A percentile compares a stretch with the other conserved stretches of the same genome.
Evolutionary conservation across 495 filamentous ascomycete genomes (phyloP).

Genomic region (Collariella sp.): DNA sequence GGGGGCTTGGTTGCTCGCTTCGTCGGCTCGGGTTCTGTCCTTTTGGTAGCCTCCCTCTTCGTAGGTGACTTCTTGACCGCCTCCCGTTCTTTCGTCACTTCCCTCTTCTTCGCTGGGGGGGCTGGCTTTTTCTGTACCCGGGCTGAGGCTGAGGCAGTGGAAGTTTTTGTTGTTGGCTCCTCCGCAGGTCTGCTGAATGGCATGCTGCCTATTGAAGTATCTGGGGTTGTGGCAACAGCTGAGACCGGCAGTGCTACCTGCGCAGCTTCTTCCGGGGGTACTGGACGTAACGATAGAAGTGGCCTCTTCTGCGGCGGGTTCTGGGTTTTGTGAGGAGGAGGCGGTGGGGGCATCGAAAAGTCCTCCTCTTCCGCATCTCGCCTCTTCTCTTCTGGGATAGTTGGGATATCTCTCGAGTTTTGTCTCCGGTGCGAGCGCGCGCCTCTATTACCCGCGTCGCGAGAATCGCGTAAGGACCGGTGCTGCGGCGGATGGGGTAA

Average conservation of each 20-base stretch:
- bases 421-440: conserved; percentile 15
- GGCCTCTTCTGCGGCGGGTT: conserved; percentile 24
- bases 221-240: conserved; percentile 16
- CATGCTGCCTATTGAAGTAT: conserved; percentile 9
- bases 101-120: not conserved
- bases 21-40: not conserved
- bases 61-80: not conserved
- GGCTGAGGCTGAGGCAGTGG: not conserved
- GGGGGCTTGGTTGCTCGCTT: not conserved
- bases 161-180: not conserved
- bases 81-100: not conserved
- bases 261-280: conserved; percentile 18
- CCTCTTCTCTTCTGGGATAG: conserved; percentile 40
- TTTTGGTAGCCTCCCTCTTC: not conserved
- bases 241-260: conserved; percentile 10
- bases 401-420: conserved; percentile 29
- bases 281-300: conserved; percentile 13
- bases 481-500: conserved; percentile 34
- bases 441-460: conserved; percentile 38
- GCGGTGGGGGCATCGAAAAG: conserved; percentile 14
- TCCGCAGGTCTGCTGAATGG: not conserved
- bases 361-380: conserved; percentile 26
- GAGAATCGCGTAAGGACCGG: conserved; percentile 40
- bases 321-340: conserved; percentile 11
- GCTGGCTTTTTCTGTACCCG: not conserved